Conservation (phyloP, 306 rosid species). For the Pterocarpus macrocarpus region DNA sequence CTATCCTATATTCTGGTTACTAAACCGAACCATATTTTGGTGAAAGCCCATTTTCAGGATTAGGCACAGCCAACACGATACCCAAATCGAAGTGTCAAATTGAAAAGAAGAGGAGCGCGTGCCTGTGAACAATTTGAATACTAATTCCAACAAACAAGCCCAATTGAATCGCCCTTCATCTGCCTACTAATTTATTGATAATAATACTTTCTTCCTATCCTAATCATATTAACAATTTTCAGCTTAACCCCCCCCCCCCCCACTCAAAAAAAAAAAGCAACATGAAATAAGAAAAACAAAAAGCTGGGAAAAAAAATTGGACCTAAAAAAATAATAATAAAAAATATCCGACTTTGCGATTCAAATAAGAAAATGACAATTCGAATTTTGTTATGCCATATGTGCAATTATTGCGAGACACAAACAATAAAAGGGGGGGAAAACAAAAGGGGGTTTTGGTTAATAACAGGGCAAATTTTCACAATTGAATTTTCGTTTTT, state of each 20-base stretch:
- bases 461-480: not conserved
- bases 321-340: not conserved
- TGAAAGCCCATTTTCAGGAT: not conserved
- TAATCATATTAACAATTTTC: constrained; percentile 20
- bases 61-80: constrained; percentile 20
- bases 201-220: not conserved
- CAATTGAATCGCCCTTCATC: constrained; percentile 17
- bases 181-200: not conserved
- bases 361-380: constrained; percentile 27
- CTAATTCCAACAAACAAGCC: constrained; percentile 24
- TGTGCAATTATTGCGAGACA: constrained; percentile 19
- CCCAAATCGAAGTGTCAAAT: constrained; percentile 19
- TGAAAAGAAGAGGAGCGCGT: not conserved
- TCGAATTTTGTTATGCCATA: not conserved
- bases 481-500: not conserved
- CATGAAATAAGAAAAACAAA: not conserved
- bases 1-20: constrained; percentile 8
- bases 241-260: not conserved
- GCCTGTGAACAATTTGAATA: constrained; percentile 16
- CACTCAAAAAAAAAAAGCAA: not conserved
- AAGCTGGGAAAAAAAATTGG: not conserved
- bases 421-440: not conserved
- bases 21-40: not conserved
- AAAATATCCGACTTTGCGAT: constrained; percentile 22
- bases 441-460: not conserved